Conservation (phyloP, 208 protist genomes). For the Trypanosoma cruzi region DNA sequence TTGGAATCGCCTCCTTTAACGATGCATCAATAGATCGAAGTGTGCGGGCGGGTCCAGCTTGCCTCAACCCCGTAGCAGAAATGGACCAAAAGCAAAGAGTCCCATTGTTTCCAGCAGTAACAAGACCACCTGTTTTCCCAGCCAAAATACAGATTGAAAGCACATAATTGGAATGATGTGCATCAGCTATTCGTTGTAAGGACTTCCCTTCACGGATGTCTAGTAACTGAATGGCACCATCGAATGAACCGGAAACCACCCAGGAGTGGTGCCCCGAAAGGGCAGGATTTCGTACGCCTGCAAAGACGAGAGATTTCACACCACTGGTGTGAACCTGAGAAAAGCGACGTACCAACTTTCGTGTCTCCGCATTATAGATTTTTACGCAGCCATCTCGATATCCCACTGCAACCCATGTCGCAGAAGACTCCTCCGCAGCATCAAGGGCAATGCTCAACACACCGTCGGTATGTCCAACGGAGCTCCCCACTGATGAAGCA, state of each 20-base stretch:
- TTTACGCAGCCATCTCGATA: constrained; percentile 85
- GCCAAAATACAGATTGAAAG: constrained; percentile 47
- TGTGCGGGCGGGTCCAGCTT: constrained; percentile 13
- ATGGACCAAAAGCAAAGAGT: constrained; percentile 59
- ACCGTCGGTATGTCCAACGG: constrained; percentile 55
- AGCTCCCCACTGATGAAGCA: constrained; percentile 27
- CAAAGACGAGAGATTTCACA: constrained; percentile 66
- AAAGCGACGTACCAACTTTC: constrained; percentile 79
- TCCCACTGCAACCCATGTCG: constrained; percentile 70
- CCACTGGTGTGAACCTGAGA: constrained; percentile 57
- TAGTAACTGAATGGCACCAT: constrained; percentile 59
- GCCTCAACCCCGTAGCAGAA: constrained; percentile 3
- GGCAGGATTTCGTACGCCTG: constrained; percentile 31
- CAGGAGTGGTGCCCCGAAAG: constrained; percentile 53
- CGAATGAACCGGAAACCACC: constrained; percentile 72
- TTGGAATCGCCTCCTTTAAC: constrained; percentile 26
- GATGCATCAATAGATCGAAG: constrained; percentile 18
- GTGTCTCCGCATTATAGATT: constrained; percentile 67
- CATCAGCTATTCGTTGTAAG: constrained; percentile 42
- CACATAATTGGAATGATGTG: constrained; percentile 61
- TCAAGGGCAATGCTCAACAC: constrained; percentile 50
- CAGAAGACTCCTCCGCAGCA: constrained; percentile 2
- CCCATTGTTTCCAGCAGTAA: constrained; percentile 73
- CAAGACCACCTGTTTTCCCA: constrained; percentile 3
- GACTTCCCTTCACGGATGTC: constrained; percentile 48